Evolutionary conservation across 352 stramenopile species (phyloP), one percentile per base, ranked within the genome.

Genomic region (Phytophthora cactorum): DNA sequence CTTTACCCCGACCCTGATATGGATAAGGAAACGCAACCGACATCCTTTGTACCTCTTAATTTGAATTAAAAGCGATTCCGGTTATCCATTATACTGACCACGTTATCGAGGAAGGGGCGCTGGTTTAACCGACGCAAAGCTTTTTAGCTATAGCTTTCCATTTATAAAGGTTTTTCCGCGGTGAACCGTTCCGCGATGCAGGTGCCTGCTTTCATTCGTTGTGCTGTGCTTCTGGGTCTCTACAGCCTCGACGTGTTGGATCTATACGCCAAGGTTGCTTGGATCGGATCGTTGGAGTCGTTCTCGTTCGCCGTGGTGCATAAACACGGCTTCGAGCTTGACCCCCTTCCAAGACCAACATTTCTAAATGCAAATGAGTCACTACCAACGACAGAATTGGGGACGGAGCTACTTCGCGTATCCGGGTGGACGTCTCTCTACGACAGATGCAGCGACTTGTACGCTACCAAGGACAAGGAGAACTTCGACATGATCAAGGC

Each of bases 341-440:
- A 64, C 22, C 53, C 66, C 1, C 41, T 83, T 29, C 31, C 53
- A 25, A 71, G 36, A 39, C 59, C 68, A 5, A 43, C 5, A 3
- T 75, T 72, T 36, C 14, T 63, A 31, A 22, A 12, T 5, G 10
- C 27, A 43, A 70, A 72, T 25, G 22, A 31, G 10, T 52, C 53
- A 44, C 6, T 34, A 15, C n/a, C 51, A 47, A 6, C 44, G 29
- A 36, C 45, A 47, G 51, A 41, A 36, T 59, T 64, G n/a, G 71
- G 71, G 2, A 32, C 28, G 1, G 53, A 61, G 38, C 7, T 57
- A 14, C n/a, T 74, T 63, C 46, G 75, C 34, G 22, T 28, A 34
- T 77, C 75, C 5, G 69, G 72, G 1, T 86, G 77, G 77, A 71
- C 72, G 3, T 83, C 77, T 5, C 68, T 73, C 43, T 73, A 72